Evolutionary conservation across 345 rosid species (phyloP), one percentile per base, ranked within the genome.

Genomic region (Sonneratia caseolaris): DNA sequence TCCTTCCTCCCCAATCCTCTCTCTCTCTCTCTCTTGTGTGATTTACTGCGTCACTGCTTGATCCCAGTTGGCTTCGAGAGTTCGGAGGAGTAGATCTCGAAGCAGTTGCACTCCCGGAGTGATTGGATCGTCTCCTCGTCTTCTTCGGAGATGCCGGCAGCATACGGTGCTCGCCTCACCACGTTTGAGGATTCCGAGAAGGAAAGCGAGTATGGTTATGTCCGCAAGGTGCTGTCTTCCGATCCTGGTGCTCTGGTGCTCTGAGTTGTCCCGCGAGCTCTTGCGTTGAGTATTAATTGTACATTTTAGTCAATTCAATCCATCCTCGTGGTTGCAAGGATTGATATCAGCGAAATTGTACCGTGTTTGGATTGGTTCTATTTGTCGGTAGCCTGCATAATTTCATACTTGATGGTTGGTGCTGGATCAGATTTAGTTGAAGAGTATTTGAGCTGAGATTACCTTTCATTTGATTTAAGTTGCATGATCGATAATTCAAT

Each of bases 161-260:
- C 80, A 45, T 89, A 96, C 80, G 97, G 89, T 82, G 89, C 87
- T 56, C 86, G 93, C 66, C 77, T 92, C 76, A 96, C 99, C 18
- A 89, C 99, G 22, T 96, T 92, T 70, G 97, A 96, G 80, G 99
- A 96, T 72, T 79, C 88, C 21, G 98, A 92, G 87, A 92, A 91
- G 81, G 99, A 91, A 87, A 92, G 98, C 83, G 97, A 96, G 89
- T 92, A 91, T 76, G 99, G 99, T 66, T 92, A 92, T 77, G 93
- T 92, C 75, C 99, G 97, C 70, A 92, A 96, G 99, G 98, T 91
- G 22, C 65, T 74, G 51, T 57, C 62, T 64, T 1, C 70, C 19
- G 8, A 67, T 14, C 74, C 7, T 37, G 51, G 11, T 3, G 10
- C 81, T 27, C 32, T 27, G 32, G 32, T 27, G 32, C 38, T 35